phyloP scores from a whole-genome alignment of 768 basidiomycete species.

The Trametes cingulata region DNA sequence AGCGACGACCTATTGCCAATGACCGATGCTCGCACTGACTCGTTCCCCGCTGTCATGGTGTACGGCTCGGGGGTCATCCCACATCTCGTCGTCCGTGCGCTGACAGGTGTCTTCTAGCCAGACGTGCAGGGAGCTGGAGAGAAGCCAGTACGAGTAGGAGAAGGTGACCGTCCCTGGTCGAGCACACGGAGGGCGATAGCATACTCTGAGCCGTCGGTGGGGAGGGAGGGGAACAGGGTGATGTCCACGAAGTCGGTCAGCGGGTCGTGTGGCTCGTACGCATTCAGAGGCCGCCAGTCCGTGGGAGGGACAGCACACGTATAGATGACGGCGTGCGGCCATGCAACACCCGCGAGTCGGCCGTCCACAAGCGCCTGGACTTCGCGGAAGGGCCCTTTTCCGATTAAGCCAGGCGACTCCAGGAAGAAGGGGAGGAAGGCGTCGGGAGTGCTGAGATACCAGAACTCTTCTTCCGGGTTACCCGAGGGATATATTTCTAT shows the following conservation, averaged over 20 bases:
- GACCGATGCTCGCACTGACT: slow-evolving; percentile 58
- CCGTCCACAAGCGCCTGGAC: slow-evolving; percentile 56
- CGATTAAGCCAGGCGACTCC: slow-evolving; percentile 42
- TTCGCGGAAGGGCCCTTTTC: slow-evolving; percentile 59
- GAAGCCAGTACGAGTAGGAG: slow-evolving; percentile 71
- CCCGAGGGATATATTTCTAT: slow-evolving; percentile 69
- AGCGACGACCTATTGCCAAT: slow-evolving; percentile 55
- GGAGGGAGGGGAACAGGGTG: slow-evolving; percentile 69
- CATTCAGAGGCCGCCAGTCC: slow-evolving; percentile 56
- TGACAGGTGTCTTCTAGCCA: slow-evolving; percentile 62
- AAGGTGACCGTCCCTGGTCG: slow-evolving; percentile 61
- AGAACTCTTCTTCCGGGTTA: slow-evolving; percentile 65
- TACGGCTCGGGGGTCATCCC: slow-evolving; percentile 53
- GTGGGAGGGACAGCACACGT: slow-evolving; percentile 71
- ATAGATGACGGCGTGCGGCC: slow-evolving; percentile 59
- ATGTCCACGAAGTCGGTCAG: slow-evolving; percentile 76
- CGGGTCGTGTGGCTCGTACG: slow-evolving; percentile 54
- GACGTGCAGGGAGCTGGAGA: slow-evolving; percentile 67
- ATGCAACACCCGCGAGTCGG: slow-evolving; percentile 51
- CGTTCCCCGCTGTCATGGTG: slow-evolving; percentile 45
- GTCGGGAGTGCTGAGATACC: slow-evolving; percentile 69
- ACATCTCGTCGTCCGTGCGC: slow-evolving; percentile 60
- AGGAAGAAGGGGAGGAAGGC: slow-evolving; percentile 57
- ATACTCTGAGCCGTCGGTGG: slow-evolving; percentile 64
- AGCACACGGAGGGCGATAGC: slow-evolving; percentile 68